Evolutionary conservation across 164 flowering plant genomes (phyloP).

Genomic region (Saururus chinensis): DNA sequence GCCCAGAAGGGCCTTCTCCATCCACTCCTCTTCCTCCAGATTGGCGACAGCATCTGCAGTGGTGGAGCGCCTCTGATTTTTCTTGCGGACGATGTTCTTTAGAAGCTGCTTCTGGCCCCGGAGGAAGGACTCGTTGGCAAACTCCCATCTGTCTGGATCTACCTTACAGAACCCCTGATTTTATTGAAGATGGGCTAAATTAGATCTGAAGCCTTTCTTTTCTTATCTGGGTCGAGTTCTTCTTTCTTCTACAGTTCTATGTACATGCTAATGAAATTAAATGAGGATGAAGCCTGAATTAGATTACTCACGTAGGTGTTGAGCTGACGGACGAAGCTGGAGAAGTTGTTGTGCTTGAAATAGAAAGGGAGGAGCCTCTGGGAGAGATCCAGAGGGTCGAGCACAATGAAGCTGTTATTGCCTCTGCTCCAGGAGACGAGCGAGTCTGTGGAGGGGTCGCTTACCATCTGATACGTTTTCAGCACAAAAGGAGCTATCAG

Average conservation of each 20-base stretch:
- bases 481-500: constrained; percentile 63
- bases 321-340: constrained; percentile 89
- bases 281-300: neutral
- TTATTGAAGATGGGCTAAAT: too few species aligned
- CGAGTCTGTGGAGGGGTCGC: constrained; percentile 49
- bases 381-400: constrained; percentile 62
- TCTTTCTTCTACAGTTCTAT: neutral
- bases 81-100: constrained; percentile 49
- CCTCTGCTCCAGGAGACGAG: constrained; percentile 58
- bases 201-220: too few species aligned
- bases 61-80: neutral
- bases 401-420: constrained; percentile 78
- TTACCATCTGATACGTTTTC: constrained; percentile 86
- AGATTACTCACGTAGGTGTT: constrained; percentile 66
- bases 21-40: constrained; percentile 9
- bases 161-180: constrained; percentile 73
- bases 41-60: neutral
- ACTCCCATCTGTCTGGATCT: constrained; percentile 85
- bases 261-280: neutral
- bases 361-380: constrained; percentile 51
- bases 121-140: constrained; percentile 75
- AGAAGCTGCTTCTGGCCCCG: constrained; percentile 64
- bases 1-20: constrained; percentile 31
- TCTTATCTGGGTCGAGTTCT: too few species aligned
- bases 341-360: constrained; percentile 95